Evolutionary conservation across 352 stramenopile species (phyloP).

Genomic region (Phytophthora syringae): DNA sequence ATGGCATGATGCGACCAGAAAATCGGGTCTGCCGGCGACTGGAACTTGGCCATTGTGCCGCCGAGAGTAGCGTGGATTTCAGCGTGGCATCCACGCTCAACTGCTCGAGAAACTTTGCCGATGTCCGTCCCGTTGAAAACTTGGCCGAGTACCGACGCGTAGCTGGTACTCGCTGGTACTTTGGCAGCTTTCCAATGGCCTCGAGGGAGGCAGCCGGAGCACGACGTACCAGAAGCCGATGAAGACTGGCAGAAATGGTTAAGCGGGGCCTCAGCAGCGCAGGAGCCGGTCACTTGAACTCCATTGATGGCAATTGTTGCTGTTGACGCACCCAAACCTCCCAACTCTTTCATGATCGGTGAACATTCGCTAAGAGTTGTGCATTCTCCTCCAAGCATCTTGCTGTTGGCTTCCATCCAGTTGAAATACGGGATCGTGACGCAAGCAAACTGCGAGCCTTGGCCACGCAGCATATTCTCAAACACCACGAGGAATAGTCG

Average conservation of each 20-base stretch:
- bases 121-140: slow-evolving; percentile 54
- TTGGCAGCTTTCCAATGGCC: slow-evolving; percentile 38
- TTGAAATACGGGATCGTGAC: slow-evolving; percentile 83
- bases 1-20: slow-evolving; percentile 77
- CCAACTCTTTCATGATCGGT: slow-evolving; percentile 43
- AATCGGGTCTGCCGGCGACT: slow-evolving; percentile 58
- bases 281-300: slow-evolving; percentile 36
- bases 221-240: slow-evolving; percentile 9
- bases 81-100: slow-evolving; percentile 59
- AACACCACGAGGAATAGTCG: slow-evolving; percentile 67
- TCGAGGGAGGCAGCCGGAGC: slow-evolving; percentile 51
- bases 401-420: slow-evolving; percentile 59
- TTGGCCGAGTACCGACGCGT: slow-evolving; percentile 50
- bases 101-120: slow-evolving; percentile 42
- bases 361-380: slow-evolving; percentile 52
- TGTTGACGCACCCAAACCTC: slow-evolving; percentile 25
- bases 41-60: slow-evolving; percentile 51
- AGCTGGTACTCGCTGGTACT: slow-evolving; percentile 45
- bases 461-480: slow-evolving; percentile 80
- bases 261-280: slow-evolving; percentile 39
- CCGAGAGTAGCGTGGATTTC: slow-evolving; percentile 52
- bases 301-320: slow-evolving; percentile 50
- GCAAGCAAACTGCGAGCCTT: slow-evolving; percentile 54
- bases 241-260: slow-evolving; percentile 64
- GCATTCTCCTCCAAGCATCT: slow-evolving; percentile 46